These are phyloP conservation scores for Yamadazyma membranifaciens DNA, from an alignment of 1,139 yeast genomes.

Conservation along the genomic window DNA sequence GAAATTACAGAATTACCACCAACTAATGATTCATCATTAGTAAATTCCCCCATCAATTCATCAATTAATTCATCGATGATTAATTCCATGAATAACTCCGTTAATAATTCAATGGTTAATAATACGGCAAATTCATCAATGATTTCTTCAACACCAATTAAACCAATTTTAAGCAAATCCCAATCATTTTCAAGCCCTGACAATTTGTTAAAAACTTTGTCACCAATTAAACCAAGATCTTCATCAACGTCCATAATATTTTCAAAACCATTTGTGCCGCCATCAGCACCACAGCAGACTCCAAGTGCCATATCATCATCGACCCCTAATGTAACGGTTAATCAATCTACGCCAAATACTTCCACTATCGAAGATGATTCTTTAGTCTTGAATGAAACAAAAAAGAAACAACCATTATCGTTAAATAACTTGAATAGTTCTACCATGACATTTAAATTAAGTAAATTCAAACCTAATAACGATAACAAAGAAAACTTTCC, in stretches of 20 bases:
- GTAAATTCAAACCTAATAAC: conserved; percentile 15
- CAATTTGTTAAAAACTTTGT: conserved; percentile 17
- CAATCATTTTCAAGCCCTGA: conserved; percentile 26
- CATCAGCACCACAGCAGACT: not conserved
- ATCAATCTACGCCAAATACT: conserved; percentile 19
- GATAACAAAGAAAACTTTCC: conserved; percentile 17
- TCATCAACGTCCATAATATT: conserved; percentile 15
- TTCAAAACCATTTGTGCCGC: conserved; percentile 10
- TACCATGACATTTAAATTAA: conserved; percentile 43
- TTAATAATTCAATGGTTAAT: conserved; percentile 3
- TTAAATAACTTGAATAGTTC: conserved; percentile 32
- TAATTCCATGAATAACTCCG: conserved; percentile 16
- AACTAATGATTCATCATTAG: conserved; percentile 15
- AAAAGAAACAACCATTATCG: conserved; percentile 38
- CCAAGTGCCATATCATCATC: no score
- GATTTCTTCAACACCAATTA: conserved; percentile 23
- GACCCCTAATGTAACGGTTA: not conserved
- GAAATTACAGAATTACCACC: conserved; percentile 48
- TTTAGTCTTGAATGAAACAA: conserved; percentile 27
- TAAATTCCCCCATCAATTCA: conserved; percentile 1
- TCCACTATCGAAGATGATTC: conserved; percentile 20
- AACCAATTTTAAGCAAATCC: conserved; percentile 24
- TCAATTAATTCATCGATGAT: conserved; percentile 9
- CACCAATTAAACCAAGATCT: conserved; percentile 25
- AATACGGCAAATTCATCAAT: conserved; percentile 15